Conservation (phyloP, 2,329 filamentous ascomycete species). For the Madurella mycetomatis region DNA sequence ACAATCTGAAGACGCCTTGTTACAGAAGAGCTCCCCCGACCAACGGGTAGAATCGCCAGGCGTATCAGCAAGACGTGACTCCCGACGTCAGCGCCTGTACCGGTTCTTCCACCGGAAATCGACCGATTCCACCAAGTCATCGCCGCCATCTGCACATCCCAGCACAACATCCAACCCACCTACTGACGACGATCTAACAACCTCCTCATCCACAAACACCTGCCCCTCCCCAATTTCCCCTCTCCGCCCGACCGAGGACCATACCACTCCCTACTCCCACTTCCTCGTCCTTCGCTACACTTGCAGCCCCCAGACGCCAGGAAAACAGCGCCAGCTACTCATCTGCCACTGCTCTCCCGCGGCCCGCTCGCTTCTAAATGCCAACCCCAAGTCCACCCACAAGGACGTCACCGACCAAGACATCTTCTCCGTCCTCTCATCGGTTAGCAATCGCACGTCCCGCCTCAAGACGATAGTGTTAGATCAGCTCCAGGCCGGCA, state of each 20-base stretch:
- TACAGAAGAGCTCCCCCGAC: not conserved
- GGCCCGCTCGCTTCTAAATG: conserved; percentile 31
- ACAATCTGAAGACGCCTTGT: not conserved
- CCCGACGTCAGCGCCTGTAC: conserved; percentile 18
- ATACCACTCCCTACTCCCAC: conserved; percentile 28
- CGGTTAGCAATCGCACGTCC: conserved; percentile 33
- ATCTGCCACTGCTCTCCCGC: conserved; percentile 42
- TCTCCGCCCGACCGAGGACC: conserved; percentile 12
- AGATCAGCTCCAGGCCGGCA: conserved; percentile 31
- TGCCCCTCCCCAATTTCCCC: conserved; percentile 11
- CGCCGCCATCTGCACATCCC: not conserved
- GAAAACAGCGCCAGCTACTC: conserved; percentile 1
- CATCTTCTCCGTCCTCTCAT: conserved; percentile 49
- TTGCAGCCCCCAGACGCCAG: conserved; percentile 8
- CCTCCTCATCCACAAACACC: not conserved
- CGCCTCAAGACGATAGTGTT: conserved; percentile 41
- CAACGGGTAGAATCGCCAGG: not conserved
- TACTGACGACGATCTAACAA: not conserved
- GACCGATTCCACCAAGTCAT: not conserved
- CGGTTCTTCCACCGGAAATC: conserved; percentile 14
- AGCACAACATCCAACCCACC: conserved; percentile 1
- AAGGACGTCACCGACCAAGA: conserved; percentile 43
- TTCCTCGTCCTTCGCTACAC: conserved; percentile 30
- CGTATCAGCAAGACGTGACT: not conserved
- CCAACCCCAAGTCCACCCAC: conserved; percentile 26